Percentiles rank a stretch among this genome's conserved stretches.
phyloP scores from a whole-genome alignment of 768 basidiomycete species.

The Suillus cothurnatus region DNA sequence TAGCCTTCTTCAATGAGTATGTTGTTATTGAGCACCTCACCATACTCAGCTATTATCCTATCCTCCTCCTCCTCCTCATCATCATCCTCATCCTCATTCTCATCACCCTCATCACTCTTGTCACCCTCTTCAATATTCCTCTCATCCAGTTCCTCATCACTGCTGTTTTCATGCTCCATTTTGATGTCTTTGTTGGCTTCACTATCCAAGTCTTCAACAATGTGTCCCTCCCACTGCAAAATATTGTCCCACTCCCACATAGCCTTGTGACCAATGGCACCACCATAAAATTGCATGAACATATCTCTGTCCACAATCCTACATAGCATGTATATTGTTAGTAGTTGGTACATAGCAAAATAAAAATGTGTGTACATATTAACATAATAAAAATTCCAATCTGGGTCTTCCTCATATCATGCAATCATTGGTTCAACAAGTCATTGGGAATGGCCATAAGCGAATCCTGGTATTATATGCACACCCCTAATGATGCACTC shows the following conservation, averaged over 20 bases:
- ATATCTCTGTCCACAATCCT: constrained; percentile 42
- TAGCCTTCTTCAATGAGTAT: neutral
- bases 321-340: neutral
- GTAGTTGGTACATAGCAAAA: neutral
- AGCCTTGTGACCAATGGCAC: constrained; percentile 32
- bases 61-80: neutral
- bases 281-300: constrained; percentile 30
- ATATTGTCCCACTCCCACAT: constrained; percentile 15
- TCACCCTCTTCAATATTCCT: too few species aligned
- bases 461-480: constrained; percentile 48
- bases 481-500: constrained; percentile 36
- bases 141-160: too few species aligned
- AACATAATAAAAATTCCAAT: constrained; percentile 35
- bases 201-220: neutral
- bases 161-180: neutral
- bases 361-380: constrained; percentile 28
- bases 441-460: constrained; percentile 16
- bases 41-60: neutral
- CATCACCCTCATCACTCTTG: too few species aligned
- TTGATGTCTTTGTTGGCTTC: neutral
- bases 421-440: constrained; percentile 9
- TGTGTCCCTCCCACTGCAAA: neutral
- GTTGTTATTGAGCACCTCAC: neutral
- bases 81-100: neutral
- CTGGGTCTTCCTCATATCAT: constrained; percentile 19